These are phyloP conservation scores for Aspergillus brunneoviolaceus DNA, from an alignment of 2,329 filamentous ascomycete species.

Conservation along the genomic window DNA sequence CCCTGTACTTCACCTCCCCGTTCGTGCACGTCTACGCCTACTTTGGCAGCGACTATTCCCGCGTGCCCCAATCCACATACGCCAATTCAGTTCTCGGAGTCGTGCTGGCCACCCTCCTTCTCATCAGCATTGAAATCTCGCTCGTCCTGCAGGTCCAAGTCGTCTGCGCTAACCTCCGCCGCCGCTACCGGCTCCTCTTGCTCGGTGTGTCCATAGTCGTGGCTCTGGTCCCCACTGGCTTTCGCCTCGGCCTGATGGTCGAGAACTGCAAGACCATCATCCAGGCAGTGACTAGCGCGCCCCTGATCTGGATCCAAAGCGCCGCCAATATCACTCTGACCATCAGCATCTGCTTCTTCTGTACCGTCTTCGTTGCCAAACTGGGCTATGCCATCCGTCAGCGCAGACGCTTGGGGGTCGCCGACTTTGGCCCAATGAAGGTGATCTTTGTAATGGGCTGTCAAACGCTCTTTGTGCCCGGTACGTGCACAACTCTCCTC, in stretches of 20 bases:
- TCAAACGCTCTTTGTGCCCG: slow-evolving; percentile 65
- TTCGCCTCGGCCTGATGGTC: slow-evolving; percentile 55
- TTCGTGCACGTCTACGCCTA: slow-evolving; percentile 63
- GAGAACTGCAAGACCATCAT: slow-evolving; percentile 48
- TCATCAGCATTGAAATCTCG: slow-evolving; percentile 57
- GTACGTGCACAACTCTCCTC: slow-evolving; percentile 37
- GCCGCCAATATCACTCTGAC: slow-evolving; percentile 54
- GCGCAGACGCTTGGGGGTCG: slow-evolving; percentile 57
- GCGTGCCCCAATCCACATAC: slow-evolving; percentile 48
- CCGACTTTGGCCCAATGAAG: slow-evolving; percentile 64
- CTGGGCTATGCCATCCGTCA: slow-evolving; percentile 58
- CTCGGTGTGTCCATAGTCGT: slow-evolving; percentile 50
- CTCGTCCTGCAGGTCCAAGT: slow-evolving; percentile 64
- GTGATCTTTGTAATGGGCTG: slow-evolving; percentile 67
- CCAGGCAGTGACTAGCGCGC: slow-evolving; percentile 25
- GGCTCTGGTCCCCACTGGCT: slow-evolving; percentile 52
- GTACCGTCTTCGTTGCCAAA: slow-evolving; percentile 61
- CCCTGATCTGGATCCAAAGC: slow-evolving; percentile 43
- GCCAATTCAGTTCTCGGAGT: slow-evolving; percentile 50
- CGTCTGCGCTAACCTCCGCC: slow-evolving; percentile 55
- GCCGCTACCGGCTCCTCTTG: slow-evolving; percentile 46
- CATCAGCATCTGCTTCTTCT: slow-evolving; percentile 62
- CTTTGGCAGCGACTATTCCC: slow-evolving; percentile 56
- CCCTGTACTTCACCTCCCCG: slow-evolving; percentile 59
- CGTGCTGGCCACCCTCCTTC: slow-evolving; percentile 54